Evolutionary conservation across 2,329 filamentous ascomycete species (phyloP), one percentile per base, ranked within the genome.

Genomic region (Calonectria hongkongensis): DNA sequence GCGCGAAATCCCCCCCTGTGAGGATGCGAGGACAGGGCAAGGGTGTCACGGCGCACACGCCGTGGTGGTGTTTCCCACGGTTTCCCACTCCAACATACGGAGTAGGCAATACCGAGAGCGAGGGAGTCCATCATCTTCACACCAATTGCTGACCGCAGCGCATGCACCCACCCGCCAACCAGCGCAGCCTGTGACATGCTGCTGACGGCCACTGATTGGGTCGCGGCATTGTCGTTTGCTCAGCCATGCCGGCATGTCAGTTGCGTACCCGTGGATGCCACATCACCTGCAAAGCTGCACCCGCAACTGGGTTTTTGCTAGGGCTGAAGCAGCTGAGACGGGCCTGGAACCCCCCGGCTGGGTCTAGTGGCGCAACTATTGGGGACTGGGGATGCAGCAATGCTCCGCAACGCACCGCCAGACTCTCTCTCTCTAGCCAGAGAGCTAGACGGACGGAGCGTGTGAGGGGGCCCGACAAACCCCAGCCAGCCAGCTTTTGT

Each of bases 281-380:
- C 51, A 41, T 68, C 66, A 68, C 51, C 66, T 68, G 33, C 51
- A 15, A 13, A 15, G 2, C 21, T 12, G 27, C n/a, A 28, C 1
- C 4, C 9, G 12, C 45, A 33, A 66, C n/a, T 9, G 47, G 51
- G 43, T 47, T 39, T 36, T 51, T 51, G 68, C 68, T 71, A 71
- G 68, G 68, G 68, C 68, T 71, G 68, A 71, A 66, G 68, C 62
- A 56, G 66, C 66, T 68, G 66, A 63, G 66, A 43, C 27, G 25
- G 62, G 68, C 45, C 68, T 71, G 51, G 68, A 71, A 65, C 68
- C 54, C 33, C 54, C 54, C 25, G 18, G 66, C 66, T 51, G 66
- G 51, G 43, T 33, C 48, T 28, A 21, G 56, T 48, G 62, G 50
- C 33, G 47, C 54, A 41, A 41, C 54, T 41, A 60, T 58, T 48